Evolutionary conservation across 768 basidiomycete genomes (phyloP), one percentile per base, ranked within the genome.

Genomic region (Tricholoma sp.): DNA sequence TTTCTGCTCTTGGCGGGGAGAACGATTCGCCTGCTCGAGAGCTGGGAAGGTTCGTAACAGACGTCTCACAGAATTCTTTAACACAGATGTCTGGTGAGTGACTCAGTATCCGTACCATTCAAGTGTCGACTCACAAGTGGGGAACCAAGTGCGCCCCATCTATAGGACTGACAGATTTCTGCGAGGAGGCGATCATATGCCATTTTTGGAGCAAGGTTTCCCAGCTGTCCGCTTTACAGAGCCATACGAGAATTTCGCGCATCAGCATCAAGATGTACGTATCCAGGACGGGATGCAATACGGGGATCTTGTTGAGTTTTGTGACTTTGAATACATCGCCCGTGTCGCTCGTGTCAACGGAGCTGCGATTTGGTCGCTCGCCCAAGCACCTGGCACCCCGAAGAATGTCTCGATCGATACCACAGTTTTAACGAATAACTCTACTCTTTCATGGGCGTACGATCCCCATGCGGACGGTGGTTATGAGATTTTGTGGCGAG

Each of bases 211-310:
- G 33, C 69, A 69, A 57, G 81, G 80, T 11, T 81, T 76, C 68
- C 70, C 82, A 9, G 82, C 81, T 0, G 76, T 80, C 24, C 76
- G 80, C 24, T 82, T 81, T 70, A 81, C 79, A 0, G 82, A 82
- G 59, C 81, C 80, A 7, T 69, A 78, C 63, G 80, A 83, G 65
- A 75, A 82, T 63, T 82, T 80, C 63, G 79, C 77, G 33, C 80
- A 82, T 62, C 80, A 83, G 65, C 80, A 82, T 63, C 82, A 83
- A 64, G 75, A 83, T 61, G 72, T 78, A 42, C 76, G 80, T 24
- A 73, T 83, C 44, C 70, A 65, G 34, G 71, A 79, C 34, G 80
- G 80, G 7, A 64, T 75, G n/a, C 80, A 82, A 62, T 82, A 80
- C 60, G 82, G 82, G 34, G 82, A 83, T 65, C 74, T 82, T 45